Conservation (phyloP, 805 yeast genomes). For the Debaryomyces maramus region DNA sequence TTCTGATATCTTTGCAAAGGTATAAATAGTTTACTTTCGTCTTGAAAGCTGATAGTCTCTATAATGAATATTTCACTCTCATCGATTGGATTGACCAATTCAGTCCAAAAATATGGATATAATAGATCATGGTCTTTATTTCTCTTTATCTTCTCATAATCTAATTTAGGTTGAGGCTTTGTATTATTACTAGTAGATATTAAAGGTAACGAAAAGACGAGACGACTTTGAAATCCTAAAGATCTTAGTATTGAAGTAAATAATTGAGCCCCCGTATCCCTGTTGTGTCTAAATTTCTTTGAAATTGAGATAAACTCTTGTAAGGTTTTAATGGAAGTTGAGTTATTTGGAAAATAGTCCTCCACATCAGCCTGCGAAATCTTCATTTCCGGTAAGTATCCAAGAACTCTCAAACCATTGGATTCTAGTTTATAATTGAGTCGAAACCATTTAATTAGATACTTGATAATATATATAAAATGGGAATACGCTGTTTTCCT, state of each 20-base stretch:
- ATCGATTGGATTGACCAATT: slow-evolving; percentile 31
- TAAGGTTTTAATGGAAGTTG: slow-evolving; percentile 11
- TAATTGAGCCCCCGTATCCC: slow-evolving; percentile 35
- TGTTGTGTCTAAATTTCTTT: slow-evolving; percentile 26
- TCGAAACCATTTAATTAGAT: slow-evolving; percentile 35
- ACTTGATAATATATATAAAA: slow-evolving; percentile 30
- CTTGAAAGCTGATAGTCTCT: slow-evolving; percentile 29
- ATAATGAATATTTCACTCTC: slow-evolving; percentile 23
- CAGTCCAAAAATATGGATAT: slow-evolving; percentile 40
- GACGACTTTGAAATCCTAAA: slow-evolving; percentile 29
- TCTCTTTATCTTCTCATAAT: slow-evolving; percentile 15
- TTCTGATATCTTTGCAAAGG: slow-evolving; percentile 17
- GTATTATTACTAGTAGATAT: slow-evolving; percentile 13
- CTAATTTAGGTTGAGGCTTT: slow-evolving; percentile 23
- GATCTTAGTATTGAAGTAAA: slow-evolving; percentile 29
- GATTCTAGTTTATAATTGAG: slow-evolving; percentile 27
- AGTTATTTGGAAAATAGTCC: slow-evolving; percentile 22
- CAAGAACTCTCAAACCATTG: slow-evolving; percentile 31
- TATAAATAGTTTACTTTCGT: slow-evolving; percentile 25
- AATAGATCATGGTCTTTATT: slow-evolving; percentile 33
- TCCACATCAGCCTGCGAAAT: slow-evolving; percentile 1
- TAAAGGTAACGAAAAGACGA: slow-evolving; percentile 33
- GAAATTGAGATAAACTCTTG: slow-evolving; percentile 14
- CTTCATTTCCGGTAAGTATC: slow-evolving; percentile 19
- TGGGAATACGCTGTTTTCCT: slow-evolving; percentile 13